These are phyloP conservation scores for Didymella pinodella DNA, from an alignment of 2,329 filamentous ascomycete genomes.

Conservation along the genomic window DNA sequence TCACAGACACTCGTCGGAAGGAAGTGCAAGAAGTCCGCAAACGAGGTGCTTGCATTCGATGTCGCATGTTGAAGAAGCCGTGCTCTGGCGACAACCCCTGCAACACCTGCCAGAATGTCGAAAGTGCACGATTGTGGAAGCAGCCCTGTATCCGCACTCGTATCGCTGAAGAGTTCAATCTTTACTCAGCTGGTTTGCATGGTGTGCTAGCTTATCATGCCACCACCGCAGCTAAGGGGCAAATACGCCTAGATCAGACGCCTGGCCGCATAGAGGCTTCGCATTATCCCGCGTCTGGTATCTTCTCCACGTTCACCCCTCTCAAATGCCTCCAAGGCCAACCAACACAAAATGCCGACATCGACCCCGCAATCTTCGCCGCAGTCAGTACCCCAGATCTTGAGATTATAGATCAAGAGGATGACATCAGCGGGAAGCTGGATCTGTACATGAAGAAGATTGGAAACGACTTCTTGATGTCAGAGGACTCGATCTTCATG, in stretches of 20 bases:
- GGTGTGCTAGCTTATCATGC: conserved; percentile 62
- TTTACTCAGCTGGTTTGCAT: conserved; percentile 65
- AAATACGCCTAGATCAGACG: conserved; percentile 58
- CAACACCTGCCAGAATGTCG: conserved; percentile 65
- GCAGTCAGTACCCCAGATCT: conserved; percentile 45
- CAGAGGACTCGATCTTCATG: conserved; percentile 61
- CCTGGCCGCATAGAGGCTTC: conserved; percentile 63
- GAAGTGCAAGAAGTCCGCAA: conserved; percentile 68
- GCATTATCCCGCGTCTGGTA: conserved; percentile 57
- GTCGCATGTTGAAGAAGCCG: conserved; percentile 70
- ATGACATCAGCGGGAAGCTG: conserved; percentile 61
- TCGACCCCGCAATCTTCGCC: conserved; percentile 50
- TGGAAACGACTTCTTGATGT: conserved; percentile 55
- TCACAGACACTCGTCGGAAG: conserved; percentile 63
- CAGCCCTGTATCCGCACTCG: conserved; percentile 66
- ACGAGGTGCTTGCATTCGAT: conserved; percentile 67
- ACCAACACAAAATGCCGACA: conserved; percentile 36
- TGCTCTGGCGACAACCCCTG: conserved; percentile 69
- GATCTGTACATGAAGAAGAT: conserved; percentile 63
- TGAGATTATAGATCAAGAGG: conserved; percentile 60
- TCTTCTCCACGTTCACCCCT: conserved; percentile 58
- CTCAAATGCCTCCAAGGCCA: conserved; percentile 48
- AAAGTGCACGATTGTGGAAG: conserved; percentile 68
- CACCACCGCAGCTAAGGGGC: conserved; percentile 57
- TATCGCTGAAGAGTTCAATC: conserved; percentile 65